These are phyloP conservation scores for Hordeum marinum DNA, from an alignment of 176 grass and related monocot species.

Conservation along the genomic window DNA sequence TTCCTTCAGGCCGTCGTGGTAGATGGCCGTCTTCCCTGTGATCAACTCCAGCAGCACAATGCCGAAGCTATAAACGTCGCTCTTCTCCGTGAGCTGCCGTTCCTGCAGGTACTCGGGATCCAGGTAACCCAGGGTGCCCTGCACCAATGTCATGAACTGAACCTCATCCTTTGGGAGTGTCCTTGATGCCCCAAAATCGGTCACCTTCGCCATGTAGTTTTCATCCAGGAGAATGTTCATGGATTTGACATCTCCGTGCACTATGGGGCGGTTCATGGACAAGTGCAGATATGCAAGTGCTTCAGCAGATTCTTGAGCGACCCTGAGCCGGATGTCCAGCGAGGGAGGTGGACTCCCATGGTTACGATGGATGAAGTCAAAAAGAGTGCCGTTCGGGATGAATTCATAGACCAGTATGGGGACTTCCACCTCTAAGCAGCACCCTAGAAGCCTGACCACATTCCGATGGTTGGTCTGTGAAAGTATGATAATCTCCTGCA, in stretches of 20 bases:
- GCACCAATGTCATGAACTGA: conserved; percentile 14
- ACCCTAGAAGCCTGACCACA: not conserved
- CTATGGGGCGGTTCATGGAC: not conserved
- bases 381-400: not conserved
- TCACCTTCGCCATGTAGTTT: not conserved
- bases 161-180: not conserved
- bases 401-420: not conserved
- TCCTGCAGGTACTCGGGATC: conserved; percentile 10
- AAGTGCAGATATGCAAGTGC: not conserved
- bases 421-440: conserved; percentile 5
- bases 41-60: not conserved
- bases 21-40: not conserved
- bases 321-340: not conserved
- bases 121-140: not conserved
- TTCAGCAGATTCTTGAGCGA: not conserved
- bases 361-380: not conserved
- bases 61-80: not conserved
- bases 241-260: conserved; percentile 1
- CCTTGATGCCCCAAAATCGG: not conserved
- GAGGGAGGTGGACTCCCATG: not conserved
- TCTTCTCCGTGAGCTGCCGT: not conserved
- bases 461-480: not conserved
- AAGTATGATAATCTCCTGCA: conserved; percentile 4
- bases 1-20: not conserved
- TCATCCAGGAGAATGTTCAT: not conserved